phyloP scores from a whole-genome alignment of 2,329 filamentous ascomycete species.

The Phaeosphaeriaceae sp. region DNA sequence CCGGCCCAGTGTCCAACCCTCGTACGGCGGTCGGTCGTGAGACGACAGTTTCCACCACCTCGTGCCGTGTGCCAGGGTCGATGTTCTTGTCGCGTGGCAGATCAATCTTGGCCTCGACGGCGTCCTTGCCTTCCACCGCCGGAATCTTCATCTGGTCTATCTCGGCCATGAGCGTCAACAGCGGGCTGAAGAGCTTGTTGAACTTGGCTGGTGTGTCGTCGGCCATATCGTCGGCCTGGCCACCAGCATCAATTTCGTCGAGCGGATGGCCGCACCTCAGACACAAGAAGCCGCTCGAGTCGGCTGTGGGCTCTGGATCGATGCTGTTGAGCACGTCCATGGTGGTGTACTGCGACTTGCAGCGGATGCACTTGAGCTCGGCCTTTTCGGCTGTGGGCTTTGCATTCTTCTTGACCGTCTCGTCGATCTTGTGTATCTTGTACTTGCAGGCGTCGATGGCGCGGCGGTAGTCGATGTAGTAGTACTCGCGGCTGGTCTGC shows the following conservation, averaged over 20 bases:
- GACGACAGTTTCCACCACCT: conserved; percentile 62
- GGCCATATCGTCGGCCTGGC: conserved; percentile 33
- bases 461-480: conserved; percentile 93
- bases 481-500: conserved; percentile 88
- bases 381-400: conserved; percentile 83
- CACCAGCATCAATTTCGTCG: conserved; percentile 36
- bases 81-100: conserved; percentile 70
- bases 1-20: conserved; percentile 70
- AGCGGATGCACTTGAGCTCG: conserved; percentile 84
- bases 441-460: conserved; percentile 97
- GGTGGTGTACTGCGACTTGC: conserved; percentile 84
- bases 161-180: conserved; percentile 76
- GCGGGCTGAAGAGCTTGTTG: conserved; percentile 80
- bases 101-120: conserved; percentile 67
- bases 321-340: conserved; percentile 86
- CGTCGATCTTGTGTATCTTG: conserved; percentile 86
- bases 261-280: conserved; percentile 75
- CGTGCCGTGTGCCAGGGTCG: conserved; percentile 68
- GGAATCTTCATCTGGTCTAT: conserved; percentile 79
- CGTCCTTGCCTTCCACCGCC: conserved; percentile 74
- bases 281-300: conserved; percentile 72
- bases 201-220: conserved; percentile 58
- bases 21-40: conserved; percentile 72
- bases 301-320: conserved; percentile 60
- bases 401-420: conserved; percentile 83